These are phyloP conservation scores for Neonectria faginata DNA, from an alignment of 2,329 filamentous ascomycete species.

Conservation along the genomic window DNA sequence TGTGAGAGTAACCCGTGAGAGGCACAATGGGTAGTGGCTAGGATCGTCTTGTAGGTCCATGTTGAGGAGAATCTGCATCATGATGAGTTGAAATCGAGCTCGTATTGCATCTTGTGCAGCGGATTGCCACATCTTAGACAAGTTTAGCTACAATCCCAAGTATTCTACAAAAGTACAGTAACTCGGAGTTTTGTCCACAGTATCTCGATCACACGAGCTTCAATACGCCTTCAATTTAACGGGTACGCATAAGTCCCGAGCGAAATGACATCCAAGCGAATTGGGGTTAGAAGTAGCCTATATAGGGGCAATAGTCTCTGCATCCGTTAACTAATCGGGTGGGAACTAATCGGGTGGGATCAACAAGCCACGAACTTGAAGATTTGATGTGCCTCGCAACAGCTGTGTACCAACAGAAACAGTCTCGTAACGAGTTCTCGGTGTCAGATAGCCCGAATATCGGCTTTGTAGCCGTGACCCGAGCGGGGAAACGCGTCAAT, in stretches of 20 bases:
- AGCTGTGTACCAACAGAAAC: background rate
- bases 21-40: background rate
- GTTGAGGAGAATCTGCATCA: background rate
- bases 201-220: too few species aligned
- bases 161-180: too few species aligned
- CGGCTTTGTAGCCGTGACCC: background rate
- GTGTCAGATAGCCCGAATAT: background rate
- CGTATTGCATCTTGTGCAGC: too few species aligned
- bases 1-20: slow-evolving; percentile 3
- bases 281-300: background rate
- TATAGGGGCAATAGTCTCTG: background rate
- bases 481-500: background rate
- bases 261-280: background rate
- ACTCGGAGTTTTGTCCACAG: too few species aligned
- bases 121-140: too few species aligned
- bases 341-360: background rate
- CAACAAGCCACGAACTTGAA: background rate
- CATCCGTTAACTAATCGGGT: background rate
- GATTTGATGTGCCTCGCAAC: background rate
- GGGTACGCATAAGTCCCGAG: too few species aligned
- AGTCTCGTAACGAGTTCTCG: background rate
- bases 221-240: too few species aligned
- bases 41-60: background rate
- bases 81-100: too few species aligned
- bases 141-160: too few species aligned